Evolutionary conservation across 441 rosid species (phyloP).

Genomic region (Erodium moschatum): DNA sequence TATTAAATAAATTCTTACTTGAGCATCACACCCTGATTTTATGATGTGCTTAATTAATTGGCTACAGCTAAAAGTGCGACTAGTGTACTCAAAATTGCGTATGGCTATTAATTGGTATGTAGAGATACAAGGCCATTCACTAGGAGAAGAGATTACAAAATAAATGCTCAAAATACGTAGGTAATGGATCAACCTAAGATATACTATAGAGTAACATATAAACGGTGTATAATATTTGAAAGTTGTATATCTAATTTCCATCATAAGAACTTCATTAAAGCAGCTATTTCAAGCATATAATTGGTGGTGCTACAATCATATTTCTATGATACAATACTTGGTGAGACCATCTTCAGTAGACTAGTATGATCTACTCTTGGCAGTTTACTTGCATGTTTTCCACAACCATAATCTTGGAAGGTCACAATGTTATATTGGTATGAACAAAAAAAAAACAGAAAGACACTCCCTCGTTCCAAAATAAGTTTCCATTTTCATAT

Average conservation of each 20-base stretch:
- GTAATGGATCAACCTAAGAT: neutral
- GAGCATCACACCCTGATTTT: neutral
- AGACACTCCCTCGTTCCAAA: neutral
- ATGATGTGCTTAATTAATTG: no score
- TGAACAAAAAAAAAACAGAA: conserved; percentile 1
- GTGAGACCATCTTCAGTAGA: conserved; percentile 1
- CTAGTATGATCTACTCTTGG: neutral
- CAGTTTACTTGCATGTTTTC: neutral
- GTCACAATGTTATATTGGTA: neutral
- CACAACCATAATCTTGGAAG: neutral
- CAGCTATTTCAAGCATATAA: neutral
- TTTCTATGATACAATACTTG: neutral
- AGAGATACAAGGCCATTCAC: neutral
- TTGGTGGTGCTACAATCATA: neutral
- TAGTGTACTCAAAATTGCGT: neutral
- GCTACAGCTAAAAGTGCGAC: no score
- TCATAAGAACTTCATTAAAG: neutral
- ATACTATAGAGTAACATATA: neutral
- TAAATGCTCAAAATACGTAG: neutral
- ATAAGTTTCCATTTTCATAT: neutral
- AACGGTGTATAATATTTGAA: neutral
- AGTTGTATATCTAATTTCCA: neutral
- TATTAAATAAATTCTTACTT: neutral
- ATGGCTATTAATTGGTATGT: neutral
- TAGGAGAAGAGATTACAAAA: neutral